Base-by-base conservation (phyloP, 805 yeast genomes). In the Vanderwaltozyma verrucispora region DNA sequence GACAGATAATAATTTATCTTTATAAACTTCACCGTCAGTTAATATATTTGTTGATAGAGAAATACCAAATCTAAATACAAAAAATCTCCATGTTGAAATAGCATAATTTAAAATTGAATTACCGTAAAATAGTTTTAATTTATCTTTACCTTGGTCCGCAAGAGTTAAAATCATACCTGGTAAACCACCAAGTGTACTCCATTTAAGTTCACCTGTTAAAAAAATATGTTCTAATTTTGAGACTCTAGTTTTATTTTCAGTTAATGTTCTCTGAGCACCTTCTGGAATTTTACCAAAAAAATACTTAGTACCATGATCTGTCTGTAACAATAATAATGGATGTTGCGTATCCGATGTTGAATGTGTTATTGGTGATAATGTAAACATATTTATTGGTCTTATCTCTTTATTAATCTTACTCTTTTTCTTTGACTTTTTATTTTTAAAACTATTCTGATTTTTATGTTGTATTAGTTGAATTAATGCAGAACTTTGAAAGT, bases 161-260 rank as follows among this genome's bases (percentile, higher is more conserved):
- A 82, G 67, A 0, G 96, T 85, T 35, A 89, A 62, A 34, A 89
- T 73, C 49, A 85, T 62, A 0, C 98, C 98, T 0, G 97, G 96
- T 6, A 89, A 59, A 0, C 98, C 98, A n/a, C 94, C 85, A 2
- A 86, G 62, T n/a, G 79, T 69, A 5, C 70, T 56, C 96, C 96
- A 89, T 37, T 71, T 59, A 10, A 83, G 43, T n/a, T 64, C 64
- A 3, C 98, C 98, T 0, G 95, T 77, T 4, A 92, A 51, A 50
- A 84, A 88, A 4, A 89, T 63, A 27, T 76, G 73, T 33, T 72
- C 68, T 24, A 85, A 58, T 43, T 73, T 78, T 2, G 78, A 68
- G 12, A 82, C 59, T 32, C 70, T 67, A 19, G 78, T 54, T 32
- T 74, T 73, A 44, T 72, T 67, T 45, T 80, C 86, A 41, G 74